A percentile compares a stretch with the other conserved stretches of the same genome.
Conservation (phyloP, 1,284 basidiomycete genomes). For the Chiua sp. region DNA sequence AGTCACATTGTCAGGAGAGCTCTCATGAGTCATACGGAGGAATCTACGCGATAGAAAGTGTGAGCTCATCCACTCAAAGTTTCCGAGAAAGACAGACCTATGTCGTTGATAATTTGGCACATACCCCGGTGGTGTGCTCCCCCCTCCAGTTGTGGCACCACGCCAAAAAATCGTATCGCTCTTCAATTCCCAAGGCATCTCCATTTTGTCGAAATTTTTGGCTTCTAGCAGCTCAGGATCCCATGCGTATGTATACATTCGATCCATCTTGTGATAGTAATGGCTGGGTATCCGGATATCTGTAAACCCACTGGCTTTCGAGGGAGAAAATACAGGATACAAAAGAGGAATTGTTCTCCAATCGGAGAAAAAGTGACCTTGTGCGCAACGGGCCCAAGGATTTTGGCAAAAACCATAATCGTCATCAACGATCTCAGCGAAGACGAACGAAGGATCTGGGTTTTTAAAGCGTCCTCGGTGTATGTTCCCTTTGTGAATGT, state of each 20-base stretch:
- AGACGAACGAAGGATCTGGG: slow-evolving; percentile 62
- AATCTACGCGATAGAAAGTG: slow-evolving; percentile 55
- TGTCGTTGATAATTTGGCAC: slow-evolving; percentile 88
- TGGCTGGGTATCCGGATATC: slow-evolving; percentile 95
- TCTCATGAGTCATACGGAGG: slow-evolving; percentile 78
- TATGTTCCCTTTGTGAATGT: too few species aligned
- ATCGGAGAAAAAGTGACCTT: slow-evolving; percentile 96
- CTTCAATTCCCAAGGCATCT: slow-evolving; percentile 83
- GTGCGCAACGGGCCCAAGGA: slow-evolving; percentile 84
- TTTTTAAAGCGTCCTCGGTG: slow-evolving; percentile 19
- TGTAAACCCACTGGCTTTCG: slow-evolving; percentile 80
- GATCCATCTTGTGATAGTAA: slow-evolving; percentile 88
- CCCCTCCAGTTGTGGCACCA: slow-evolving; percentile 92
- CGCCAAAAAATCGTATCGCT: slow-evolving; percentile 80
- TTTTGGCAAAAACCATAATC: slow-evolving; percentile 79
- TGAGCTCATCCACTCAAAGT: background rate
- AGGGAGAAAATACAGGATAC: slow-evolving; percentile 92
- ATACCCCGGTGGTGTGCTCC: slow-evolving; percentile 86
- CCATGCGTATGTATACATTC: slow-evolving; percentile 88
- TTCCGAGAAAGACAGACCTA: slow-evolving; percentile 50
- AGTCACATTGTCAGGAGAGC: slow-evolving; percentile 60
- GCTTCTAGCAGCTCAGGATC: slow-evolving; percentile 71
- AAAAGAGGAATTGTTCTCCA: slow-evolving; percentile 87
- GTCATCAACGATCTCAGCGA: slow-evolving; percentile 64
- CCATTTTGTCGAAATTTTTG: slow-evolving; percentile 80